Evolutionary conservation across 2,329 filamentous ascomycete species (phyloP).

Genomic region (Clarireedia paspali): DNA sequence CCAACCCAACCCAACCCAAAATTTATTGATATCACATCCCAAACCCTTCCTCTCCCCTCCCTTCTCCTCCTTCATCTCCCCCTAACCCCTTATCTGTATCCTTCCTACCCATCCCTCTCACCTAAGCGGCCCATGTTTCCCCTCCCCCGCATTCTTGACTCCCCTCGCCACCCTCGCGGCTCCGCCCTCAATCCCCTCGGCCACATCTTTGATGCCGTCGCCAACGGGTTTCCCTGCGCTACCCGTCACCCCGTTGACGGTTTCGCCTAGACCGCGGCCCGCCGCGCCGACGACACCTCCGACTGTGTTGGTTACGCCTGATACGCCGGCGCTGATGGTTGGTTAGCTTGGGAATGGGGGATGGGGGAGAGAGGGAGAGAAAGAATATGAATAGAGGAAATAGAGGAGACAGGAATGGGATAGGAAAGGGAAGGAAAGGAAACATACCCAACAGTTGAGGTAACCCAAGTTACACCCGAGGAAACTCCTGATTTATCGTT

Average conservation of each 20-base stretch:
- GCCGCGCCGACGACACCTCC: constrained; percentile 20
- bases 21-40: background rate
- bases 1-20: background rate
- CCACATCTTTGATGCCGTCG: constrained; percentile 21
- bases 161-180: constrained; percentile 18
- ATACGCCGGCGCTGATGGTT: constrained; percentile 13
- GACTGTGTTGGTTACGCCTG: constrained; percentile 19
- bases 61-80: background rate
- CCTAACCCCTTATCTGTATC: background rate
- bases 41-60: background rate
- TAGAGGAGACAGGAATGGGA: too few species aligned
- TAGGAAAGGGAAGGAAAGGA: too few species aligned
- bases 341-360: background rate
- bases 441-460: constrained; percentile 14
- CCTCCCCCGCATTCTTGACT: constrained; percentile 21
- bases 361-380: background rate
- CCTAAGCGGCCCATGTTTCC: constrained; percentile 11
- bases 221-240: constrained; percentile 20
- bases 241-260: constrained; percentile 20
- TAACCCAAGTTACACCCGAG: constrained; percentile 15
- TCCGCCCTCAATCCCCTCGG: constrained; percentile 19
- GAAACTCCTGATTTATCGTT: constrained; percentile 14
- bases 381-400: background rate
- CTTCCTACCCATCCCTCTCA: background rate
- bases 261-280: constrained; percentile 21